phyloP scores from a whole-genome alignment of 2,329 filamentous ascomycete genomes.

The Mariannaea elegans region DNA sequence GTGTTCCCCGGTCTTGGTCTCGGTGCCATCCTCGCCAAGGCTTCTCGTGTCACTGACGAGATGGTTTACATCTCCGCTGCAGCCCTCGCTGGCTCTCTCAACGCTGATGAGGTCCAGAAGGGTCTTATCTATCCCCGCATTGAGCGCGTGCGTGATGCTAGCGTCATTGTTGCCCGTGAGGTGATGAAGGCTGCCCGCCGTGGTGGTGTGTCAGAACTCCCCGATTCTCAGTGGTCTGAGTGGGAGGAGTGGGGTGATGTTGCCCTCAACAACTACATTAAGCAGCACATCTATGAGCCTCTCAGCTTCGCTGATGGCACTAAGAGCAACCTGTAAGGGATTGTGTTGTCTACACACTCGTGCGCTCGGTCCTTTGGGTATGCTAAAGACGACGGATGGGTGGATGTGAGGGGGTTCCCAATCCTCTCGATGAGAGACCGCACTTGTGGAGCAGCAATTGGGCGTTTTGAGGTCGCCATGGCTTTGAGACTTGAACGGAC shows the following conservation, averaged over 20 bases:
- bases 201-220: slow-evolving; percentile 76
- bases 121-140: slow-evolving; percentile 93
- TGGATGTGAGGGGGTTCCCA: slow-evolving; percentile 1
- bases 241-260: slow-evolving; percentile 78
- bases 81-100: slow-evolving; percentile 80
- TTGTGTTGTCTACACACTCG: slow-evolving; percentile 25
- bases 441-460: slow-evolving; percentile 13
- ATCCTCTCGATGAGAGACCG: slow-evolving; percentile 22
- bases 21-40: slow-evolving; percentile 90
- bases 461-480: not conserved
- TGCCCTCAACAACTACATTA: slow-evolving; percentile 67
- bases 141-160: slow-evolving; percentile 90
- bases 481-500: slow-evolving; percentile 12
- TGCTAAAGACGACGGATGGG: not conserved
- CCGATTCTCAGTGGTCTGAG: slow-evolving; percentile 74
- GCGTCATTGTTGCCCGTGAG: slow-evolving; percentile 84
- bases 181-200: slow-evolving; percentile 92
- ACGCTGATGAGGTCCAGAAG: slow-evolving; percentile 80
- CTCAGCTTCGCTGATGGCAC: slow-evolving; percentile 49
- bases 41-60: slow-evolving; percentile 84
- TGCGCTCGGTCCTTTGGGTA: slow-evolving; percentile 11
- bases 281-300: slow-evolving; percentile 69
- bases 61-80: slow-evolving; percentile 97
- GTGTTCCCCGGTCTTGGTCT: slow-evolving; percentile 97
- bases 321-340: slow-evolving; percentile 43